Evolutionary conservation across 768 basidiomycete genomes (phyloP), one percentile per base, ranked within the genome.

Genomic region (Nidularia sp.): DNA sequence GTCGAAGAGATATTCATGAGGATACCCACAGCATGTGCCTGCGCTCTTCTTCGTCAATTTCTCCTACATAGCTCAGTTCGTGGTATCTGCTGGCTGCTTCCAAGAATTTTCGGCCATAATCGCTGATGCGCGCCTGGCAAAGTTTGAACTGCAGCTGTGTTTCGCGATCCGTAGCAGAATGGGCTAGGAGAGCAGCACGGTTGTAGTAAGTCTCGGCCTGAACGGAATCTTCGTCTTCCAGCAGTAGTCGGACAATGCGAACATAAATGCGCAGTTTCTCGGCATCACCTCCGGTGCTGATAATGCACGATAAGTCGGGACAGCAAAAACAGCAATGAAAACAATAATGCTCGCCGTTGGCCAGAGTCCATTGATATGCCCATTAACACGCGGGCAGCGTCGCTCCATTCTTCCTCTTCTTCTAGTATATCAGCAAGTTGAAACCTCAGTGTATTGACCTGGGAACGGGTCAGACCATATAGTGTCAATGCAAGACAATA

Each of bases 121-220:
- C 97, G 57, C 87, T 89, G 64, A 99, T 90, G 45, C 95, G 82
- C 18, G 97, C 97, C 73, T 98, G 92, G 60, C 88, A 93, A 25
- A 95, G 81, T 69, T 94, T 96, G 76, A 90, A 95, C 60, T 85
- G 79, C 22, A 96, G 78, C 35, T 86, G 76, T 10, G 86, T 89
- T 64, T 88, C 90, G 60, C 83, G 85, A 70, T 98, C 85, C 12
- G 74, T 76, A 36, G 88, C 83, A 12, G 86, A 83, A 65, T 93
- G 89, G 22, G 92, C 85, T 18, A 98, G 80, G 18, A 94, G 81
- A 1, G 93, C 91, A 15, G 97, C 97, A 51, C 97, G 90, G 63
- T 95, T 96, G 68, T 96, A 96, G 70, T 94, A 98, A 2, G 93
- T 91, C 66, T 98, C 96, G n/a, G 97, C 97, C 68, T 94, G 91